These are phyloP conservation scores for Crinitomyces ghanaensis DNA, from an alignment of 805 yeast genomes.

Conservation along the genomic window DNA sequence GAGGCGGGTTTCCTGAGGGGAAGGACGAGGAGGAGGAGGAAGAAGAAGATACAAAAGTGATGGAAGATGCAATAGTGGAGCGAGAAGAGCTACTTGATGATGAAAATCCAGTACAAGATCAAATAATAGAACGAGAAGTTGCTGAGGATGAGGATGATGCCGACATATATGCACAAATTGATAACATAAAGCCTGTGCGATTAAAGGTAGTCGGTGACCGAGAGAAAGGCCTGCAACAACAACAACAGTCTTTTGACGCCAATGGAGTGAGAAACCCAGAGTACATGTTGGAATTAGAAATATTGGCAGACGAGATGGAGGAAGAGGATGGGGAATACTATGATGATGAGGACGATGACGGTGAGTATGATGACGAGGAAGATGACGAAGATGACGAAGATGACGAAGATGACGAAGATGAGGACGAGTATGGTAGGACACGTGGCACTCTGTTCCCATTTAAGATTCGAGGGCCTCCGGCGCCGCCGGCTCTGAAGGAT, in stretches of 20 bases:
- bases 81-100: too few relatives aligned
- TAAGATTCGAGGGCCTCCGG: conserved; percentile 3
- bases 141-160: not conserved
- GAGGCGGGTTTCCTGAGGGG: too few relatives aligned
- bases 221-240: not conserved
- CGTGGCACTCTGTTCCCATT: conserved; percentile 27
- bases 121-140: not conserved
- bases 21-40: too few relatives aligned
- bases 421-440: conserved; percentile 27
- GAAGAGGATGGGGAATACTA: conserved; percentile 40
- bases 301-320: conserved; percentile 15
- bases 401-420: conserved; percentile 31
- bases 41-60: too few relatives aligned
- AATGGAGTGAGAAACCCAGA: too few relatives aligned
- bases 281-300: conserved; percentile 22
- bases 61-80: too few relatives aligned
- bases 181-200: too few relatives aligned
- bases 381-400: conserved; percentile 29
- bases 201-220: not conserved
- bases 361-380: conserved; percentile 26
- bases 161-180: too few relatives aligned
- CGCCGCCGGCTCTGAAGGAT: conserved; percentile 1
- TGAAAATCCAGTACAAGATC: conserved; percentile 1
- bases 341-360: conserved; percentile 31
- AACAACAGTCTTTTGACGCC: conserved; percentile 1